Base-by-base conservation (phyloP, 2,329 filamentous ascomycete genomes). In the Pyrenochaeta sp. region DNA sequence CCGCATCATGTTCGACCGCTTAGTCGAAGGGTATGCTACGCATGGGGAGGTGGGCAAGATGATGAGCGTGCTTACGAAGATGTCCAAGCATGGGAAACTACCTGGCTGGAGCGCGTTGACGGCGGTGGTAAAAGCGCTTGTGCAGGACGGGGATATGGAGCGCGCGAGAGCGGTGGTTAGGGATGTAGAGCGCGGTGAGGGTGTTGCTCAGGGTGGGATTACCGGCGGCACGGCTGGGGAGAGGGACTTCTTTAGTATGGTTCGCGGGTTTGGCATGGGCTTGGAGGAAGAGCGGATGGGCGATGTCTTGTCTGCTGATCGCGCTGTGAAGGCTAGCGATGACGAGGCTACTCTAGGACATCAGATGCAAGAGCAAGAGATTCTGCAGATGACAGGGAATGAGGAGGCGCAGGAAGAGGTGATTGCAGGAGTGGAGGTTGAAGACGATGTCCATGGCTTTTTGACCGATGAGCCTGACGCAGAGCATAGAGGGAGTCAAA, bases 1-100 rank as follows among this genome's bases (percentile, higher is more conserved):
- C 70, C 80, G 82, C 57, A 77, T 85, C 25, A 87, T 93, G 66
- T 92, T 88, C 83, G 89, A 91, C 74, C 84, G 88, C 52, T 81
- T 90, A 59, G 84, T 93, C 62, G 85, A 87, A 69, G 90, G 89
- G 1, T 91, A 90, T 72, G 85, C 89, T 7, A 64, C 76, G 12
- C 76, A 79, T 9, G 84, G 85, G 45, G 82, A 88, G 56, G 77
- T 82, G 0, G 73, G 73, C 34, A 79, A 75, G 44, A 79, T 80
- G 75, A 77, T 82, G 68, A 68, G 67, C 5, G 78, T 82, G 44
- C 68, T 83, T 30, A 67, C 65, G 10, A 70, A 69, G 30, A 79
- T 81, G 75, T 67, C 71, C 1, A 71, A 64, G 30, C 71, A 78
- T 13, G 78, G 80, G 8, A 78, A 78, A 58, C 66, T 74, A 12